These are phyloP conservation scores for Penicillium expansum DNA, from an alignment of 2,329 filamentous ascomycete genomes.

Conservation along the genomic window DNA sequence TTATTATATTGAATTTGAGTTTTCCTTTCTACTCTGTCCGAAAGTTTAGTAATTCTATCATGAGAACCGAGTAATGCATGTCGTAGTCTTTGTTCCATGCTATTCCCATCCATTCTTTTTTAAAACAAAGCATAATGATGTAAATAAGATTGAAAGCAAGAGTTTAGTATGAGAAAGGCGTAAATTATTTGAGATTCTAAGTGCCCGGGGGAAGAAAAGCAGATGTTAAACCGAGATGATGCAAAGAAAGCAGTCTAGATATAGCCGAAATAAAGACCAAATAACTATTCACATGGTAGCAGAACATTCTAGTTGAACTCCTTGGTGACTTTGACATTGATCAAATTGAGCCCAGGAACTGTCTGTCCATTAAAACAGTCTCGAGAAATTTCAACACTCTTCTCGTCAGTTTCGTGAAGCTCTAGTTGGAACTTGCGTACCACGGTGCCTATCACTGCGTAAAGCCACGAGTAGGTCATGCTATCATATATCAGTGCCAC, in stretches of 20 bases:
- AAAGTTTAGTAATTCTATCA: neutral
- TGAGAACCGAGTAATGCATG: neutral
- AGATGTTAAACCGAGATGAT: neutral
- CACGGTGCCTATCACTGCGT: neutral
- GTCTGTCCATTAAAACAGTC: neutral
- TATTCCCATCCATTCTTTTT: neutral
- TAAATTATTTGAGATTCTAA: neutral
- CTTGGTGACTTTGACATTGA: neutral
- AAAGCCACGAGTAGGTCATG: neutral
- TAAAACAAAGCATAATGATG: neutral
- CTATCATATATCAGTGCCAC: neutral
- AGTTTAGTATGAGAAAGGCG: neutral
- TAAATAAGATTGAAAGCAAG: neutral
- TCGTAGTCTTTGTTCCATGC: neutral
- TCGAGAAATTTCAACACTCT: neutral
- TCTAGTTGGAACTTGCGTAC: neutral
- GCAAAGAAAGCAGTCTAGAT: neutral
- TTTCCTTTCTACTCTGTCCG: neutral
- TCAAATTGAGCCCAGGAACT: neutral
- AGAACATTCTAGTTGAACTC: neutral
- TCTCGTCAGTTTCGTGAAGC: neutral
- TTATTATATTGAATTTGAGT: neutral
- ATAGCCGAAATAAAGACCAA: neutral
- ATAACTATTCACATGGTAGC: accelerated
- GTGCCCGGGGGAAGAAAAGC: neutral